These are phyloP conservation scores for Linnemannia schmuckeri DNA, from an alignment of 192 early-diverging fungal genomes.

Conservation along the genomic window DNA sequence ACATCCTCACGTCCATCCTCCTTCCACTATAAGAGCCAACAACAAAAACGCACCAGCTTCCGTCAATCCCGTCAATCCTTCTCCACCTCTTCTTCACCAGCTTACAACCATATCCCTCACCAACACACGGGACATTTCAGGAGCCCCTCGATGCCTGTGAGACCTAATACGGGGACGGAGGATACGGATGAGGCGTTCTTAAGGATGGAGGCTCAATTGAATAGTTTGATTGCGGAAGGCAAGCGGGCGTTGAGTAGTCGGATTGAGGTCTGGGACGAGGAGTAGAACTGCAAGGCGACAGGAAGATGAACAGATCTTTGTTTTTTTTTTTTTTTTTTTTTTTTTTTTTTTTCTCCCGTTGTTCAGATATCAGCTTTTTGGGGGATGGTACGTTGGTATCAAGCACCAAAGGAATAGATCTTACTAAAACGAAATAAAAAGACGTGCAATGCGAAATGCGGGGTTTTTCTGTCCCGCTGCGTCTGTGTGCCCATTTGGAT, in stretches of 20 bases:
- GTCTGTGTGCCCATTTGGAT: too few relatives aligned
- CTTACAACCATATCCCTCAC: neutral
- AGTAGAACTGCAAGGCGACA: conserved; percentile 4
- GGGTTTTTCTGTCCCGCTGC: too few relatives aligned
- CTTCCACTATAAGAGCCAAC: conserved; percentile 27
- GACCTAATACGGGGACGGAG: conserved; percentile 47
- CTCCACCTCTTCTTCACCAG: conserved; percentile 3
- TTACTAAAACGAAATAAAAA: neutral
- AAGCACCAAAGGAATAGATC: neutral
- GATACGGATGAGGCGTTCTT: conserved; percentile 48
- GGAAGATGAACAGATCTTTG: neutral
- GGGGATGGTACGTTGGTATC: neutral
- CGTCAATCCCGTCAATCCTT: conserved; percentile 25
- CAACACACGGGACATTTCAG: conserved; percentile 12
- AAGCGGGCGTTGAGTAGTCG: conserved; percentile 46
- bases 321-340: neutral
- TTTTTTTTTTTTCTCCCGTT: neutral
- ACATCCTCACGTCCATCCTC: neutral
- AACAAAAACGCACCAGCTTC: conserved; percentile 12
- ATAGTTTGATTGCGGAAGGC: conserved; percentile 49
- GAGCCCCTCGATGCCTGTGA: conserved; percentile 32
- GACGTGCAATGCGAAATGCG: neutral
- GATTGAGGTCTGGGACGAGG: conserved; percentile 52
- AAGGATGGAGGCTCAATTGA: conserved; percentile 56
- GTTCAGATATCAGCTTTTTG: neutral